phyloP scores from a whole-genome alignment of 2,329 filamentous ascomycete genomes.

The Colletotrichum sp. region DNA sequence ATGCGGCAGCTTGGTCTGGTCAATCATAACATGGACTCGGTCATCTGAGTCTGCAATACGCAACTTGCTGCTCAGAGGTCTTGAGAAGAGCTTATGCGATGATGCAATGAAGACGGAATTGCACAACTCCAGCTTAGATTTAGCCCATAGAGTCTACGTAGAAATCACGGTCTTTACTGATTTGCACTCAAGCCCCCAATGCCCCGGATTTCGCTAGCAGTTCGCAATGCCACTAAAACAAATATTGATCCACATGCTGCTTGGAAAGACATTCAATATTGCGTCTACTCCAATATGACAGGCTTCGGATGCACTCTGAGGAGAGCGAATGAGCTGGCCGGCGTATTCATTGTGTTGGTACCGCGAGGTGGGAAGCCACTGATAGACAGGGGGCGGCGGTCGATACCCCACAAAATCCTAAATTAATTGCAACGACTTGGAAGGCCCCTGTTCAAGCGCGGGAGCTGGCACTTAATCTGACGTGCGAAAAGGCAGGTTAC shows the following conservation, averaged over 20 bases:
- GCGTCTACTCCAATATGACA: neutral
- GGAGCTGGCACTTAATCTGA: neutral
- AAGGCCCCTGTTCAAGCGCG: neutral
- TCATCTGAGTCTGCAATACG: neutral
- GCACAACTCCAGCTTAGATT: conserved; percentile 1
- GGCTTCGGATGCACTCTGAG: neutral
- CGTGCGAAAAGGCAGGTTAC: neutral
- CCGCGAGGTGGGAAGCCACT: neutral
- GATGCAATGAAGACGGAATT: neutral
- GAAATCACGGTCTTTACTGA: conserved; percentile 14
- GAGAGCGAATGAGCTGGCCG: neutral
- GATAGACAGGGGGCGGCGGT: neutral
- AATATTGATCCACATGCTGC: neutral
- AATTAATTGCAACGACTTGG: conserved; percentile 1
- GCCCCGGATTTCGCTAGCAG: neutral
- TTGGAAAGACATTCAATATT: neutral
- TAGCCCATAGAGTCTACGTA: neutral
- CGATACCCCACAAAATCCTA: conserved; percentile 2
- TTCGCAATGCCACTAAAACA: neutral
- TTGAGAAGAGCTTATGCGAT: neutral
- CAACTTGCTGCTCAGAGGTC: neutral
- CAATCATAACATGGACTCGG: neutral
- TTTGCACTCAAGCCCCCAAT: neutral
- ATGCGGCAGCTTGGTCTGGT: neutral
- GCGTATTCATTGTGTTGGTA: neutral